Evolutionary conservation across 1,139 yeast genomes (phyloP).

Genomic region (Pichia sp.): DNA sequence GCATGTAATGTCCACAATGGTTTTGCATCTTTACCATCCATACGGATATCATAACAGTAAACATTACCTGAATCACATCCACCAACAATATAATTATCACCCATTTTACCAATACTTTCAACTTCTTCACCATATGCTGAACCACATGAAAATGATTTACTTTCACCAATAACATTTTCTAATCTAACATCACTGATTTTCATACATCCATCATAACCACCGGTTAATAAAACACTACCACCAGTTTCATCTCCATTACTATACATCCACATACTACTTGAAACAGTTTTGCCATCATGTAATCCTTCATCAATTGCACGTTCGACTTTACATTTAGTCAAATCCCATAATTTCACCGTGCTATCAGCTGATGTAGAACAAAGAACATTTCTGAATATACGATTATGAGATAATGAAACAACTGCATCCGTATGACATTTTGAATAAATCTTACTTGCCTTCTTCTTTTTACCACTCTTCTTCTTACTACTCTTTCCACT

Average conservation of each 20-base stretch:
- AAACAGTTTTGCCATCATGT: conserved; percentile 69
- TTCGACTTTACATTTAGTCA: conserved; percentile 68
- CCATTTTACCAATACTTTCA: conserved; percentile 72
- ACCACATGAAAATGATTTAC: conserved; percentile 58
- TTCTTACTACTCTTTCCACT: conserved; percentile 25
- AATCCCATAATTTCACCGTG: conserved; percentile 94
- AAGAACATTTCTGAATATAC: conserved; percentile 72
- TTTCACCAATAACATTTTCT: conserved; percentile 52
- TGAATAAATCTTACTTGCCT: conserved; percentile 21
- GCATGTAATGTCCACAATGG: conserved; percentile 97
- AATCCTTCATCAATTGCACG: conserved; percentile 50
- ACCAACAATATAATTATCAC: conserved; percentile 65
- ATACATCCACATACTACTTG: conserved; percentile 79
- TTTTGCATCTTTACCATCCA: conserved; percentile 36
- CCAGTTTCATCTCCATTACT: conserved; percentile 24
- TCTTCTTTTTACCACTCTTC: conserved; percentile 35
- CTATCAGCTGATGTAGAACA: conserved; percentile 95
- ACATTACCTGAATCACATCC: conserved; percentile 92
- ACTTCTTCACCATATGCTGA: conserved; percentile 63
- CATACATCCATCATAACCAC: conserved; percentile 84
- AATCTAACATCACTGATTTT: conserved; percentile 82
- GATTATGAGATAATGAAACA: conserved; percentile 78
- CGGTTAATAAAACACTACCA: conserved; percentile 77
- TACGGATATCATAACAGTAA: conserved; percentile 80
- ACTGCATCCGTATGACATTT: conserved; percentile 94